Base-by-base conservation (phyloP, 2,329 filamentous ascomycete genomes). In the Aspergillus puulaauensis region DNA sequence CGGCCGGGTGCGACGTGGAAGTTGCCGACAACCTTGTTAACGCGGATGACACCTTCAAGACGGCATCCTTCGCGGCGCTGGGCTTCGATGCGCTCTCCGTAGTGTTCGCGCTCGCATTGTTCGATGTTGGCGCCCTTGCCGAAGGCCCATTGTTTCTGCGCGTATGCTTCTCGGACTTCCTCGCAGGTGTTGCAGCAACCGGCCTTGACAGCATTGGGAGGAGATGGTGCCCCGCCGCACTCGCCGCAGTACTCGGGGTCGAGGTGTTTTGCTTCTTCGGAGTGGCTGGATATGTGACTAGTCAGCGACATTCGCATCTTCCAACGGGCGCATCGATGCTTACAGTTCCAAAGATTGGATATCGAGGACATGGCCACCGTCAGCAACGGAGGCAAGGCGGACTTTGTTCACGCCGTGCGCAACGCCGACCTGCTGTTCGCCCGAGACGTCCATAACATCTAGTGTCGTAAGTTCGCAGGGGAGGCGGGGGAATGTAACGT, bases 361-460 rank as follows among this genome's bases (percentile, higher is more conserved):
- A 70, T 92, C 88, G 67, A 96, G 90, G 63, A 87, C 87, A 57
- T 80, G 81, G 61, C 93, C 90, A 41, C 93, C 93, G 67, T 96
- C 87, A 44, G 79, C 80, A 66, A 82, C 81, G 23, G 92, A 81
- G 61, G 84, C 81, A 61, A 99, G 83, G 61, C 95, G 88, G 61
- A 97, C 90, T 79, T 97, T 98, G 77, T 86, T 90, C 61, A 99
- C 86, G 46, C 95, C 95, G 71, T 97, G 92, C 74, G 91, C 88
- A 58, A 99, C 90, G 52, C 93, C 95, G 67, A 93, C 90, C 75
- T 99, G 95, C 71, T 97, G 90, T 77, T 99, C 95, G 62, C 95
- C 95, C 21, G 92, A 96, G 24, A 98, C 93, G 77, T 99, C 95
- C 95, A 99, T 99, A 56, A 99, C 93, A 74, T 99, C 95, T 68